phyloP scores from a whole-genome alignment of 495 filamentous ascomycete genomes.

The Penicillium dipodomyicola region DNA sequence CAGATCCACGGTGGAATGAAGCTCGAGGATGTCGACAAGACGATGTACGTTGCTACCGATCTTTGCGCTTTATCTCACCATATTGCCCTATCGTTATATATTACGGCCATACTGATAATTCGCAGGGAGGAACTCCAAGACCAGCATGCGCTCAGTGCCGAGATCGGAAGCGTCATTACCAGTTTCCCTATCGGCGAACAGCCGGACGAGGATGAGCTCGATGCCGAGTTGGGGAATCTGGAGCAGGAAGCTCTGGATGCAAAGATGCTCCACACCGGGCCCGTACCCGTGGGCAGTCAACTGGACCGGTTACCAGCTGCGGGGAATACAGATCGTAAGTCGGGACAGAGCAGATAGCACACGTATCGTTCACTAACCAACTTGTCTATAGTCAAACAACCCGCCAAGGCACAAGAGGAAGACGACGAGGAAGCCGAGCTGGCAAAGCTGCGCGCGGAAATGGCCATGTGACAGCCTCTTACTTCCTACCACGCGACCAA shows the following conservation, averaged over 20 bases:
- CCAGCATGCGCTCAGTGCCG: conserved; percentile 87
- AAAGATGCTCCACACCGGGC: conserved; percentile 88
- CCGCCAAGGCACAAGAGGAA: conserved; percentile 59
- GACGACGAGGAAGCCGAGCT: conserved; percentile 97
- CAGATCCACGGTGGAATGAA: conserved; percentile 86
- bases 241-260: conserved; percentile 87
- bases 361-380: conserved; percentile 6
- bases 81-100: not conserved
- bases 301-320: conserved; percentile 70
- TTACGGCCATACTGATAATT: conserved; percentile 1
- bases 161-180: conserved; percentile 84
- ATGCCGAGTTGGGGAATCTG: conserved; percentile 71
- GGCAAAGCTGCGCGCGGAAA: conserved; percentile 89
- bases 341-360: not conserved
- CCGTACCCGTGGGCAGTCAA: conserved; percentile 66
- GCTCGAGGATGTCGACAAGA: conserved; percentile 88
- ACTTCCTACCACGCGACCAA: conserved; percentile 6
- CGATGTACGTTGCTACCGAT: conserved; percentile 67
- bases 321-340: conserved; percentile 71
- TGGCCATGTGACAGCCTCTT: conserved; percentile 67
- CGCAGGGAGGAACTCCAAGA: conserved; percentile 87
- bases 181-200: conserved; percentile 64
- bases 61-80: not conserved
- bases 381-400: conserved; percentile 19
- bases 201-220: conserved; percentile 83